These are phyloP conservation scores for Cucumis melo DNA, from an alignment of 306 rosid genomes.

Conservation along the genomic window DNA sequence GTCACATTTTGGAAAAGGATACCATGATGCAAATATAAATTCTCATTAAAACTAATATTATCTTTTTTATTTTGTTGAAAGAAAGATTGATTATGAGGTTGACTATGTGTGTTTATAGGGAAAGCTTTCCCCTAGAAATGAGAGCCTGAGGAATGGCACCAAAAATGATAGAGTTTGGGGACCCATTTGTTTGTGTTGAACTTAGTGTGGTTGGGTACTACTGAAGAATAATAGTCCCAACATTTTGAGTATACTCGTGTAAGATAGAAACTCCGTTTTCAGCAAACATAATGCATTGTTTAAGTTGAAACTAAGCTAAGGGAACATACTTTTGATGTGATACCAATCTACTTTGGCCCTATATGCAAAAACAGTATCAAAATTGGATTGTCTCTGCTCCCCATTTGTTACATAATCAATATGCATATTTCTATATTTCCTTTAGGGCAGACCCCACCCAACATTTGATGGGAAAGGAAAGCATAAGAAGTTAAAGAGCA, in stretches of 20 bases:
- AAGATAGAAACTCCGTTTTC: neutral
- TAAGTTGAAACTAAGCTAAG: slow-evolving; percentile 9
- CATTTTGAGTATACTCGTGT: slow-evolving; percentile 1
- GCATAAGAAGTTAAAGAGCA: slow-evolving; percentile 8
- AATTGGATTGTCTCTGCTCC: slow-evolving; percentile 36
- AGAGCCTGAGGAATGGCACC: slow-evolving; percentile 5
- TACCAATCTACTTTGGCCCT: slow-evolving; percentile 10
- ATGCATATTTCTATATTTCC: slow-evolving; percentile 8
- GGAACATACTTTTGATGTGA: slow-evolving; percentile 13
- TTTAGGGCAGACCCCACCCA: slow-evolving; percentile 29
- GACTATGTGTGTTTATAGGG: neutral
- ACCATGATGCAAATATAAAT: neutral
- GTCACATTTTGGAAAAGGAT: neutral
- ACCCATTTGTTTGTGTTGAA: slow-evolving; percentile 4
- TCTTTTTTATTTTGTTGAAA: neutral
- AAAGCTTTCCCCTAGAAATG: neutral
- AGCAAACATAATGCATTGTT: neutral
- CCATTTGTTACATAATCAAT: slow-evolving; percentile 24
- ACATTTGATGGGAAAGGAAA: slow-evolving; percentile 24
- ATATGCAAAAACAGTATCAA: slow-evolving; percentile 26
- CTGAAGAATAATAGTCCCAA: slow-evolving; percentile 3
- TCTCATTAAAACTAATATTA: neutral
- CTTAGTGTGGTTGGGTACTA: slow-evolving; percentile 1
- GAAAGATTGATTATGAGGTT: neutral
- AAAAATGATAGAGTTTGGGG: slow-evolving; percentile 1